Evolutionary conservation across 2,329 filamentous ascomycete species (phyloP).

Genomic region (Aspergillus pseudonomiae): DNA sequence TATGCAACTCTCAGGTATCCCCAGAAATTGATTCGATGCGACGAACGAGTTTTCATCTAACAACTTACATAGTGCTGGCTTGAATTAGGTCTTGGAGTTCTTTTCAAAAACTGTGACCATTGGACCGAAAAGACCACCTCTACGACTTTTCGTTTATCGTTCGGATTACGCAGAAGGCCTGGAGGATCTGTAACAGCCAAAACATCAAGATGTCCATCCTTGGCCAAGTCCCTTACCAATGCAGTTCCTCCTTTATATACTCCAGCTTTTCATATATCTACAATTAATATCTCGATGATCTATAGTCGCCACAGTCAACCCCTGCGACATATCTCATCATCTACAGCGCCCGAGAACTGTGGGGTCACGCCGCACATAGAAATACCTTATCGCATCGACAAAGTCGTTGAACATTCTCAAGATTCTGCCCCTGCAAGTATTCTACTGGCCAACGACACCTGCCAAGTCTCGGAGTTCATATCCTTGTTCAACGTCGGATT

Average conservation of each 20-base stretch:
- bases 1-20: slow-evolving; percentile 31
- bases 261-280: slow-evolving; percentile 20
- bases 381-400: not conserved
- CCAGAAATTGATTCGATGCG: not conserved
- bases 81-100: slow-evolving; percentile 30
- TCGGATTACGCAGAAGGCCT: slow-evolving; percentile 25
- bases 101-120: slow-evolving; percentile 23
- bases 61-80: slow-evolving; percentile 33
- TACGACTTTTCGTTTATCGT: slow-evolving; percentile 19
- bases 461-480: slow-evolving; percentile 9
- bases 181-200: not conserved
- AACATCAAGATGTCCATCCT: slow-evolving; percentile 18
- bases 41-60: not conserved
- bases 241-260: slow-evolving; percentile 21
- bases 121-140: slow-evolving; percentile 1
- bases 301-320: slow-evolving; percentile 8
- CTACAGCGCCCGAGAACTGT: too few species aligned
- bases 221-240: slow-evolving; percentile 19
- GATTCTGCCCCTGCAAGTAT: not conserved
- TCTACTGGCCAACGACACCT: not conserved
- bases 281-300: slow-evolving; percentile 26
- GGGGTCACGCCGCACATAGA: not conserved
- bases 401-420: not conserved
- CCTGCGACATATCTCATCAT: not conserved
- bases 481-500: slow-evolving; percentile 33